Evolutionary conservation across 2,329 filamentous ascomycete genomes (phyloP).

Genomic region (Leptographium radiaticola): DNA sequence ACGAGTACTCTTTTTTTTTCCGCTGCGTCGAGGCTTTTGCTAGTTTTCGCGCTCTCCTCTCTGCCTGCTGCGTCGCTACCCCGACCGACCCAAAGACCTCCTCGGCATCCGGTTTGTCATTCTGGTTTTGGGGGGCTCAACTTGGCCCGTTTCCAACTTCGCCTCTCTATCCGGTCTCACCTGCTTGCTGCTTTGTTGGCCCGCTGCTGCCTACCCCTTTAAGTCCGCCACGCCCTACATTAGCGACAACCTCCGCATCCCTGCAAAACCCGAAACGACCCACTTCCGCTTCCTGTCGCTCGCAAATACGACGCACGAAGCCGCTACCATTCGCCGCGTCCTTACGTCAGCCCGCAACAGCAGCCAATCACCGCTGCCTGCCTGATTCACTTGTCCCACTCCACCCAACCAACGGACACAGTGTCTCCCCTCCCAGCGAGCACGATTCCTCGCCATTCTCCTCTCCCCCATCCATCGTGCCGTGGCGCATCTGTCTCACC

Average conservation of each 20-base stretch:
- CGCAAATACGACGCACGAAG: conserved; percentile 1
- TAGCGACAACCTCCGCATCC: conserved; percentile 3
- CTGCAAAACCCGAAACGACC: conserved; percentile 5
- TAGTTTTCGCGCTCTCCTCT: conserved; percentile 30
- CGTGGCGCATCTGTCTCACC: conserved; percentile 8
- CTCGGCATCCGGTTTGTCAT: neutral
- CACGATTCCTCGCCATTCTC: neutral
- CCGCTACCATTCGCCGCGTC: neutral
- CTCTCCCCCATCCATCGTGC: conserved; percentile 1
- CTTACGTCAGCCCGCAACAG: conserved; percentile 13
- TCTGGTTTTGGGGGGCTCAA: neutral
- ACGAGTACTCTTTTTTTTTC: conserved; percentile 1
- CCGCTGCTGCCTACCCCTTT: neutral
- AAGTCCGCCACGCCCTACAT: conserved; percentile 1
- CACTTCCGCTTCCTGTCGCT: conserved; percentile 2
- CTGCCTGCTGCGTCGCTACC: neutral
- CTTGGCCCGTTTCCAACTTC: neutral
- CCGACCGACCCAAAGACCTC: neutral
- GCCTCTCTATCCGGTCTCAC: neutral
- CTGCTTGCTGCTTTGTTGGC: neutral
- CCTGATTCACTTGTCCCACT: conserved; percentile 2
- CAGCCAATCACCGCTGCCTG: conserved; percentile 2
- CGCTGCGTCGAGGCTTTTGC: conserved; percentile 25
- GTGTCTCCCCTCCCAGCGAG: neutral
- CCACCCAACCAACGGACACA: neutral